Percentiles rank a stretch among this genome's conserved stretches.
Conservation (phyloP, 352 stramenopile genomes). For the Phytophthora podocarpi region DNA sequence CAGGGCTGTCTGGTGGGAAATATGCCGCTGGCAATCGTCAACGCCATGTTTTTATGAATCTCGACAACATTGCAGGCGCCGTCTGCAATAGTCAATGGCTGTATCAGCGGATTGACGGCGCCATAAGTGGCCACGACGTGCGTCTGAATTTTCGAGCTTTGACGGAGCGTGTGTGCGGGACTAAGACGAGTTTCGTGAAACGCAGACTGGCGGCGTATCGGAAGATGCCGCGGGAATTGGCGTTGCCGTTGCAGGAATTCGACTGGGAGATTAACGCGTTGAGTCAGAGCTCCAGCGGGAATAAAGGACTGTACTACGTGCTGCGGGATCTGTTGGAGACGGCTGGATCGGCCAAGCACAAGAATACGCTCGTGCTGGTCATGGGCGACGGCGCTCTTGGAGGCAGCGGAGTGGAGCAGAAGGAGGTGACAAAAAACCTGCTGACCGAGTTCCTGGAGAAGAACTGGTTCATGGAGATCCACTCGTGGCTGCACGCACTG, state of each 20-base stretch:
- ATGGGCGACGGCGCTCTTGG: slow-evolving; percentile 43
- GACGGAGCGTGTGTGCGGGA: slow-evolving; percentile 31
- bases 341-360: slow-evolving; percentile 16
- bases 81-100: slow-evolving; percentile 34
- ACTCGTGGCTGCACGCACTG: slow-evolving; percentile 44
- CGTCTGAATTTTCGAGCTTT: slow-evolving; percentile 41
- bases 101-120: slow-evolving; percentile 31
- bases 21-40: slow-evolving; percentile 21
- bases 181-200: slow-evolving; percentile 6
- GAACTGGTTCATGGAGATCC: slow-evolving; percentile 44
- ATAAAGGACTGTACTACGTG: slow-evolving; percentile 43
- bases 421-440: slow-evolving; percentile 38
- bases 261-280: slow-evolving; percentile 33
- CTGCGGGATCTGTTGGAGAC: slow-evolving; percentile 32
- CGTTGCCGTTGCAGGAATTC: slow-evolving; percentile 21
- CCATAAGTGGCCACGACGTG: slow-evolving; percentile 30
- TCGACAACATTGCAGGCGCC: slow-evolving; percentile 44
- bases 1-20: slow-evolving; percentile 12
- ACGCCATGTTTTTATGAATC: slow-evolving; percentile 49
- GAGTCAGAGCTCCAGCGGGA: slow-evolving; percentile 35
- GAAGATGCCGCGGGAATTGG: slow-evolving; percentile 34
- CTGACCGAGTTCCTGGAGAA: slow-evolving; percentile 39
- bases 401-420: slow-evolving; percentile 30
- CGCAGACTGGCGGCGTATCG: slow-evolving; percentile 35
- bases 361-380: slow-evolving; percentile 48